Evolutionary conservation across 805 yeast species (phyloP).

Genomic region (Starmera amethionina): DNA sequence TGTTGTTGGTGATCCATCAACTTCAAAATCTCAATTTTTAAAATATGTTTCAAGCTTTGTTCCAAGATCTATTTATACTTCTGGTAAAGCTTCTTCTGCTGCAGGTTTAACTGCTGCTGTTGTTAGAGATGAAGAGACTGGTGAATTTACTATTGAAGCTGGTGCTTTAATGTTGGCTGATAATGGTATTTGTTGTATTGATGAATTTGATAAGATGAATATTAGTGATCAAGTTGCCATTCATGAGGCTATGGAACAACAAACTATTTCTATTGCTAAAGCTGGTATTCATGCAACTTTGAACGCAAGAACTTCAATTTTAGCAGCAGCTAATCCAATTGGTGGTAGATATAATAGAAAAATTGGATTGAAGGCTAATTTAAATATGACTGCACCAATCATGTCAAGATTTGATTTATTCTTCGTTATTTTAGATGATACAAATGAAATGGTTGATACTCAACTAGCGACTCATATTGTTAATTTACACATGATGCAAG

Average conservation of each 20-base stretch:
- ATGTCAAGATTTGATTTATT: constrained; percentile 97
- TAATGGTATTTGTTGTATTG: constrained; percentile 97
- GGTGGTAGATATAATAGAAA: constrained; percentile 95
- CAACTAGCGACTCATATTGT: constrained; percentile 90
- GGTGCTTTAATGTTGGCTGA: constrained; percentile 98
- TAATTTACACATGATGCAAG: constrained; percentile 82
- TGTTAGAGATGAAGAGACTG: constrained; percentile 93
- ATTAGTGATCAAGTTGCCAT: constrained; percentile 92
- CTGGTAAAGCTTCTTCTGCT: constrained; percentile 97
- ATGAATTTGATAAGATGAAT: constrained; percentile 98
- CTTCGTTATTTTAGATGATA: constrained; percentile 89
- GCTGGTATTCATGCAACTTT: constrained; percentile 98
- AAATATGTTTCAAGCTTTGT: constrained; percentile 87
- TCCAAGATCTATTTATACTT: constrained; percentile 92
- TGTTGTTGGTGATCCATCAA: constrained; percentile 96
- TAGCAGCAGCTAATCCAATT: constrained; percentile 98
- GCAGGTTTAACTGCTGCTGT: constrained; percentile 99
- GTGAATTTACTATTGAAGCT: constrained; percentile 95
- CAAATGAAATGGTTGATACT: constrained; percentile 84
- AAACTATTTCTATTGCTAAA: constrained; percentile 94
- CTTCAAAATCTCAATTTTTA: constrained; percentile 91
- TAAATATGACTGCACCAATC: constrained; percentile 95
- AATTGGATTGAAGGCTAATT: constrained; percentile 70
- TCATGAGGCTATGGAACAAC: constrained; percentile 99
- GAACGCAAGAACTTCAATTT: constrained; percentile 90